Evolutionary conservation across 257 asterid species (phyloP), one percentile per base, ranked within the genome.

Genomic region (Nicotiana sylvestris): DNA sequence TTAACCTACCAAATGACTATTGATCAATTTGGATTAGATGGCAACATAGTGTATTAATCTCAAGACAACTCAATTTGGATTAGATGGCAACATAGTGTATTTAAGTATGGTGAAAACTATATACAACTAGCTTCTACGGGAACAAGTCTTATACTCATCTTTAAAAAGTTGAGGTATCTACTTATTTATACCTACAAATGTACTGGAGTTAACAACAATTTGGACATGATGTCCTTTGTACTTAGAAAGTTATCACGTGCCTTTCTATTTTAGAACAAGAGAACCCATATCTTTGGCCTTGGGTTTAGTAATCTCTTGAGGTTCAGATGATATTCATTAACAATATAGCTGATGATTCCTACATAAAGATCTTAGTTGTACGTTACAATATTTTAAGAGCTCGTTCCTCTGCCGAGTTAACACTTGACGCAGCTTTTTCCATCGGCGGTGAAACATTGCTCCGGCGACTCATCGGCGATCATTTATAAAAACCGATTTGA

Each of bases 321-420:
- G 18, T 69, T 84, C 82, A 82, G 82, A 84, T 77, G 83, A 43
- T 84, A 51, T 33, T 85, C 80, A 49, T 66, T 69, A 32, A 27
- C 69, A 62, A 66, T 80, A 66, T 70, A 77, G 76, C 62, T 85
- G 83, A 81, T 86, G 87, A 56, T 85, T 88, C 60, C 74, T 85
- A 62, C 84, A 55, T 77, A 83, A 82, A 69, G 84, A 58, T 37
- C 78, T 84, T 83, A 74, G 85, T 78, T 84, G 80, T 87, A 82
- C 85, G 61, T 72, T 86, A 53, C 79, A 85, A 85, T 85, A 49
- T 21, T 21, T 21, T 21, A 21, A 21, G 21, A 21, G 21, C 21
- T 21, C 21, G 21, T 21, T 21, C 21, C 21, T 21, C 21, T 21
- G 21, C 21, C 21, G 21, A 21, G 21, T 21, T 21, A 21, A 21